Conservation (phyloP, 495 filamentous ascomycete species). For the Penicillium egyptiacum region DNA sequence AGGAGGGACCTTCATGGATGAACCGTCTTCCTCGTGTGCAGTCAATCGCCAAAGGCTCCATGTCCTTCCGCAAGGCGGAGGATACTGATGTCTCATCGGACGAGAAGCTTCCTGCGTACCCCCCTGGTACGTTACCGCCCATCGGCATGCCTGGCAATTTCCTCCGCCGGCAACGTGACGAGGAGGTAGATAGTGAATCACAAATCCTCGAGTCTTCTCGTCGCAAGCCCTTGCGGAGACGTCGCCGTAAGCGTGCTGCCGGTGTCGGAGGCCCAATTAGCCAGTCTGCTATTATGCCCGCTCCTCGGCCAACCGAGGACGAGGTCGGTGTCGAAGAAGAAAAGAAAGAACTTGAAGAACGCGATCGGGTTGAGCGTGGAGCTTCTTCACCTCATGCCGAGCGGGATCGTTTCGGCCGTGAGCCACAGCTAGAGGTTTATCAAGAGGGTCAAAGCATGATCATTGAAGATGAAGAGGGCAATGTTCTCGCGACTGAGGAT, state of each 20-base stretch:
- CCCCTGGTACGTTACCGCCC: constrained; percentile 77
- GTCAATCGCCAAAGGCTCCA: constrained; percentile 77
- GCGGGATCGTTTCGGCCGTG: constrained; percentile 37
- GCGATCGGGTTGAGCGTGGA: constrained; percentile 36
- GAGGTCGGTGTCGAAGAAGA: constrained; percentile 24
- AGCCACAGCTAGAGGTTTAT: constrained; percentile 61
- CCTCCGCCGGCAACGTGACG: constrained; percentile 76
- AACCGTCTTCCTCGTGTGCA: constrained; percentile 84
- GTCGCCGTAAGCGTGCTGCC: constrained; percentile 68
- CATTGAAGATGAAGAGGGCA: constrained; percentile 84
- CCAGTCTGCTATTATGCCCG: constrained; percentile 84
- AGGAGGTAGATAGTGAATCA: constrained; percentile 54
- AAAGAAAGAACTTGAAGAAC: constrained; percentile 41
- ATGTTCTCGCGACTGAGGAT: constrained; percentile 65
- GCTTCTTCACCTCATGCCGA: constrained; percentile 34
- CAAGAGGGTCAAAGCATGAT: constrained; percentile 82
- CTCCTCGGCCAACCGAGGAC: constrained; percentile 46
- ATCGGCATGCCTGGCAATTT: constrained; percentile 76
- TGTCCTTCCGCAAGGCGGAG: constrained; percentile 71
- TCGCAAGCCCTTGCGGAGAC: constrained; percentile 49
- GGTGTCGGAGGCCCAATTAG: constrained; percentile 85
- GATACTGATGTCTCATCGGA: constrained; percentile 52
- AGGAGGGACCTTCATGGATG: constrained; percentile 93
- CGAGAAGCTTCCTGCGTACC: constrained; percentile 65
- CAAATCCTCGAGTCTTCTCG: constrained; percentile 60